Evolutionary conservation across 1,284 basidiomycete species (phyloP), one percentile per base, ranked within the genome.

Genomic region (Ceratobasidium sp.): DNA sequence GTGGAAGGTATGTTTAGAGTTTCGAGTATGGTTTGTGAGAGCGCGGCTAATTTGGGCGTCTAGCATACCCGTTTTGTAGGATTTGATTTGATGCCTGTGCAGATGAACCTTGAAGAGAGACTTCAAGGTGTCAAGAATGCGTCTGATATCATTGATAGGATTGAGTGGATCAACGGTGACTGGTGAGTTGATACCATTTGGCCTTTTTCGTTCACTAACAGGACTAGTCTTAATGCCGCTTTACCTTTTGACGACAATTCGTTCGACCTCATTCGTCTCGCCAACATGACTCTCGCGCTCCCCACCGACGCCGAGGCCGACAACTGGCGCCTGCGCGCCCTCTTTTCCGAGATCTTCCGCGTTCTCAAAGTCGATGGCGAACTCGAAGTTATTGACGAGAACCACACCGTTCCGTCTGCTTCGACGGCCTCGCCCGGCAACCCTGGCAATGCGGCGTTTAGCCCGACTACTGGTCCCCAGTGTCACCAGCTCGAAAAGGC

Each of bases 211-310:
- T 44, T 12, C 20, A 30, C 33, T 68, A 38, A 68, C 3, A n/a
- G 46, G 8, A 41, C 7, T 44, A 75, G 73, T 33, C 55, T 75
- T 50, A 50, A 65, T 18, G 60, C 60, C 4, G 46, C 60, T 18
- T 60, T 75, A 35, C 73, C 73, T 44, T 75, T 75, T 75, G 73
- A 57, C 20, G 60, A 65, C 38, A 75, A 75, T 52, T 75, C 73
- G 10, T 75, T 75, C 52, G 73, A 75, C 52, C 73, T 75, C 48
- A 62, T 75, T 75, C 73, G 73, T n/a, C 62, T 75, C 8, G 73
- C 73, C 41, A 75, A 75, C 52, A 75, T 62, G 46, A 75, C 73
- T 0, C 48, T 75, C 30, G 73, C 73, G 14, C 60, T 75, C 20
- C 73, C 73, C 6, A 75, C 73, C 60, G 73, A 75, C 48, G 1